These are phyloP conservation scores for Verticillium nubilum DNA, from an alignment of 2,329 filamentous ascomycete genomes.

Conservation along the genomic window DNA sequence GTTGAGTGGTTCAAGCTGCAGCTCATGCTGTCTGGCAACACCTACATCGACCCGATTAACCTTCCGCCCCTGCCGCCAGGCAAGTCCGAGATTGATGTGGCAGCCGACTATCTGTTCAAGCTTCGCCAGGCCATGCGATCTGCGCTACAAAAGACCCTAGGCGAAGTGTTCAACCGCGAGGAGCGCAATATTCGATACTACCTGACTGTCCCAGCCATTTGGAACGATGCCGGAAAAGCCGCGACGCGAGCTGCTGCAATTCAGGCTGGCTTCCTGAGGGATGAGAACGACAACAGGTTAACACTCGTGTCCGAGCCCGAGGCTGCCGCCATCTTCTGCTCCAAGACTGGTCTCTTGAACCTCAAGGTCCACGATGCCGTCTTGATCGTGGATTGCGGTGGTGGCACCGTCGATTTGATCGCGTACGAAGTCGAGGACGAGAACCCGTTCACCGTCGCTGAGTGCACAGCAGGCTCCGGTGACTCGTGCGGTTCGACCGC, in stretches of 20 bases:
- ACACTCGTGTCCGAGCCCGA: constrained; percentile 95
- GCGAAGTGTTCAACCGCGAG: constrained; percentile 96
- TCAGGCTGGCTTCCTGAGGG: constrained; percentile 91
- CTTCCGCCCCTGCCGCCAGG: constrained; percentile 92
- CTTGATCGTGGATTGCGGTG: constrained; percentile 95
- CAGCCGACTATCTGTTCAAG: constrained; percentile 99
- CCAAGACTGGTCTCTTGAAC: constrained; percentile 92
- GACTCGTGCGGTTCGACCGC: constrained; percentile 98
- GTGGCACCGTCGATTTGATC: constrained; percentile 97
- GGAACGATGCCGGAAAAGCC: constrained; percentile 98
- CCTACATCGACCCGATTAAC: constrained; percentile 98
- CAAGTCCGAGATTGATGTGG: constrained; percentile 98
- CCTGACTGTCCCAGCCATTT: constrained; percentile 96
- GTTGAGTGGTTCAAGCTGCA: constrained; percentile 99
- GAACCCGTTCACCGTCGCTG: constrained; percentile 91
- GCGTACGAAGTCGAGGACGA: constrained; percentile 98
- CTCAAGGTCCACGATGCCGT: constrained; percentile 99
- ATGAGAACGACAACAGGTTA: constrained; percentile 95
- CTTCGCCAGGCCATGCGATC: constrained; percentile 94
- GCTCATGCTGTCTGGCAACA: constrained; percentile 97
- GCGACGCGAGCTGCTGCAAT: constrained; percentile 94
- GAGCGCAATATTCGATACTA: constrained; percentile 98
- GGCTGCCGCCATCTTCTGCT: constrained; percentile 94
- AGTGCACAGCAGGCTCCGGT: constrained; percentile 94
- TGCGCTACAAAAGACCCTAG: constrained; percentile 90